These are phyloP conservation scores for Cladochytrium tenue DNA, from an alignment of 371 early-diverging fungal species.

Conservation along the genomic window DNA sequence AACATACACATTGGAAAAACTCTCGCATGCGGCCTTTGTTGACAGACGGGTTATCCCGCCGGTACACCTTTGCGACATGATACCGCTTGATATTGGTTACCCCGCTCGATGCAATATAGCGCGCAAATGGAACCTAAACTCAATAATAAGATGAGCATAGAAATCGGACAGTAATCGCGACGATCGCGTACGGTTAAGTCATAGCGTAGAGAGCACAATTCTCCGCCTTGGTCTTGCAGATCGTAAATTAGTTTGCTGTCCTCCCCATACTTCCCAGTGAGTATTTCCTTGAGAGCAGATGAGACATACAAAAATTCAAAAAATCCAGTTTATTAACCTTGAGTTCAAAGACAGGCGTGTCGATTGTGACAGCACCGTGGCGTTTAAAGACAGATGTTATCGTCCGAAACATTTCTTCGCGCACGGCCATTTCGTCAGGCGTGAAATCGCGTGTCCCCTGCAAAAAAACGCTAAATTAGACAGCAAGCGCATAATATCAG, in stretches of 20 bases:
- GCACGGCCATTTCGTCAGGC: slow-evolving; percentile 92
- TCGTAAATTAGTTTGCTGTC: slow-evolving; percentile 99
- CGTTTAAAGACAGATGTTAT: slow-evolving; percentile 86
- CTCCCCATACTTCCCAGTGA: slow-evolving; percentile 99
- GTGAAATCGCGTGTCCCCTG: slow-evolving; percentile 97
- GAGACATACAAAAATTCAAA: not conserved
- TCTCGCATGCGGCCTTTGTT: slow-evolving; percentile 98
- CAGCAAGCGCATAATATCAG: not conserved
- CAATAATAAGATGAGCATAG: not conserved
- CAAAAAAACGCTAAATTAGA: not conserved
- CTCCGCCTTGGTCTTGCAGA: slow-evolving; percentile 98
- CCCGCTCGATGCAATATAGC: slow-evolving; percentile 94
- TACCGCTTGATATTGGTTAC: slow-evolving; percentile 92
- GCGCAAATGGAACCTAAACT: slow-evolving; percentile 87
- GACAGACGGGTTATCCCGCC: slow-evolving; percentile 98
- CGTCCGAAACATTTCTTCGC: slow-evolving; percentile 87
- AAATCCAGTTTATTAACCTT: slow-evolving; percentile 51
- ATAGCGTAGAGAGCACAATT: slow-evolving; percentile 95
- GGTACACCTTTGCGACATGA: slow-evolving; percentile 99
- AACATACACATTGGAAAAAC: slow-evolving; percentile 93
- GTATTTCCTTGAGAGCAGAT: slow-evolving; percentile 67
- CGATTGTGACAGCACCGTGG: slow-evolving; percentile 97
- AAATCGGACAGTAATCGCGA: not conserved
- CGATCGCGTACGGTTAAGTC: slow-evolving; percentile 84
- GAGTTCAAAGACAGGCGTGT: slow-evolving; percentile 99